Evolutionary conservation across 306 rosid species (phyloP).

Genomic region (Begonia fuchsioides): DNA sequence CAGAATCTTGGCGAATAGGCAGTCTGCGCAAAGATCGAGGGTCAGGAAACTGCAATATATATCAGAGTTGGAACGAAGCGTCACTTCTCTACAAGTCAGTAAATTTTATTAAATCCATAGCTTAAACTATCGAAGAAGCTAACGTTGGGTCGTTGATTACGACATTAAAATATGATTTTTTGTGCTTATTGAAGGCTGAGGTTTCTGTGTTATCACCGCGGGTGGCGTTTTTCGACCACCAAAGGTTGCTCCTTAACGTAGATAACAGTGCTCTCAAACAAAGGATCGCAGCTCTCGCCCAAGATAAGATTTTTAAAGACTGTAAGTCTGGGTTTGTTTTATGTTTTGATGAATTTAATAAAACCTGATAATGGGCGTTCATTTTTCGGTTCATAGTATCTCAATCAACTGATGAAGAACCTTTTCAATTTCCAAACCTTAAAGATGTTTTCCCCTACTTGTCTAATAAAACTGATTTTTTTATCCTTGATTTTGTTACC

Average conservation of each 20-base stretch:
- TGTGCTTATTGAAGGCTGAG: constrained; percentile 46
- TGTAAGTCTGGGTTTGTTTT: constrained; percentile 26
- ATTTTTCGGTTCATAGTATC: no score
- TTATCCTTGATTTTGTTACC: no score
- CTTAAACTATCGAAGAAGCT: no score
- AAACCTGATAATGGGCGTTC: no score
- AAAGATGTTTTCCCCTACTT: no score
- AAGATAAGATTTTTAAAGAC: constrained; percentile 93
- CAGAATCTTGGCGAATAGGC: constrained; percentile 94
- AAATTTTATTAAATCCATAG: neutral
- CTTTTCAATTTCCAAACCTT: no score
- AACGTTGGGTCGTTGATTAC: no score
- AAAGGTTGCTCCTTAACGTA: constrained; percentile 80
- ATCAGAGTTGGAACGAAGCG: constrained; percentile 85
- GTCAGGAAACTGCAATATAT: constrained; percentile 93
- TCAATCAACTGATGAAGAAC: no score
- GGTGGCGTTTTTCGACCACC: constrained; percentile 86
- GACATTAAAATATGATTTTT: no score
- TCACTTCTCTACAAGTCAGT: constrained; percentile 73
- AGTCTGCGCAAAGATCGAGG: constrained; percentile 94
- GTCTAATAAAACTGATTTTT: no score
- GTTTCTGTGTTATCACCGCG: constrained; percentile 81
- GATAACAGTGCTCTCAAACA: constrained; percentile 95
- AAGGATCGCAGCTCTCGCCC: constrained; percentile 89
- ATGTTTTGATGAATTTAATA: no score